These are phyloP conservation scores for Baudoinia panamericana DNA, from an alignment of 495 filamentous ascomycete genomes.

Conservation along the genomic window DNA sequence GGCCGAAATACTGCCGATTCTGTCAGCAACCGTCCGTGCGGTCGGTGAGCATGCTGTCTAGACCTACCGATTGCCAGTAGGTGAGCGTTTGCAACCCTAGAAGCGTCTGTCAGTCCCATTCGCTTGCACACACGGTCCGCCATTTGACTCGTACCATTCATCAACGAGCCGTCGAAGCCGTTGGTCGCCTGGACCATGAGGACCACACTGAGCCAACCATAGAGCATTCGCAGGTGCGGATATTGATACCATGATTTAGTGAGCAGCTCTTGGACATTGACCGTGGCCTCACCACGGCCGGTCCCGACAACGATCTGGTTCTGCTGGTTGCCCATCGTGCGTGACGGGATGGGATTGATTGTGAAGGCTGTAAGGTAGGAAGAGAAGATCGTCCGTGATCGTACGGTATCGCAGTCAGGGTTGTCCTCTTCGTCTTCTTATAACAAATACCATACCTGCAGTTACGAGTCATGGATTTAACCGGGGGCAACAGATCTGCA, in stretches of 20 bases:
- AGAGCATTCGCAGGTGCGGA: slow-evolving; percentile 4
- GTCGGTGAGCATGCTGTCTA: no score
- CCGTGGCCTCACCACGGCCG: slow-evolving; percentile 3
- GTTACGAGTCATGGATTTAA: no score
- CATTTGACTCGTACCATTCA: slow-evolving; percentile 3
- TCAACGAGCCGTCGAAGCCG: slow-evolving; percentile 4
- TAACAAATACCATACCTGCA: no score
- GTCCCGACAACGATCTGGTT: slow-evolving; percentile 9
- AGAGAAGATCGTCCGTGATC: no score
- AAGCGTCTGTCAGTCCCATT: no score
- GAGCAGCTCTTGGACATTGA: slow-evolving; percentile 7
- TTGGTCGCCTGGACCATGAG: slow-evolving; percentile 10
- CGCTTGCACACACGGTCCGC: no score
- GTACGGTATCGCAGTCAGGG: no score
- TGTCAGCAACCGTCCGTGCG: no score
- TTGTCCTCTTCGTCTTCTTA: no score
- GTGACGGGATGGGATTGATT: no score
- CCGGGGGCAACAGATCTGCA: no score
- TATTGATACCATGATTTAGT: slow-evolving; percentile 13
- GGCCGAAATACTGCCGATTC: slow-evolving; percentile 6
- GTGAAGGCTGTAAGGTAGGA: no score
- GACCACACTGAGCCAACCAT: slow-evolving; percentile 9
- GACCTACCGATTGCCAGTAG: slow-evolving; percentile 13
- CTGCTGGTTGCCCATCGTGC: slow-evolving; percentile 4
- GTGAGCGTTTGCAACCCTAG: slow-evolving; percentile 5